Evolutionary conservation across 2,329 filamentous ascomycete genomes (phyloP).

Genomic region (Alternaria rosae): DNA sequence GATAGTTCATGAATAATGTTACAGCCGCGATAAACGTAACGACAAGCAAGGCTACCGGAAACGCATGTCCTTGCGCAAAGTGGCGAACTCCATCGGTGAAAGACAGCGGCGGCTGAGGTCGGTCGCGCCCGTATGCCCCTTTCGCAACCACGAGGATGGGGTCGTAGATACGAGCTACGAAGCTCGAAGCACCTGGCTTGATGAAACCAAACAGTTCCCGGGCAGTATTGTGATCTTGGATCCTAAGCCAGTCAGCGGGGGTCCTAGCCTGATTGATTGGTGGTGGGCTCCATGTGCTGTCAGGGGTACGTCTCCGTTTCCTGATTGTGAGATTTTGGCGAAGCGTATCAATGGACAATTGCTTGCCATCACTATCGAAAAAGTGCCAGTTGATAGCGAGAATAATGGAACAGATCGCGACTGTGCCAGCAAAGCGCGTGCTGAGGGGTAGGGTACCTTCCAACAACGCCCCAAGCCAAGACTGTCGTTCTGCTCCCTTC

Average conservation of each 20-base stretch:
- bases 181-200: constrained; percentile 74
- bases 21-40: constrained; percentile 70
- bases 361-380: constrained; percentile 64
- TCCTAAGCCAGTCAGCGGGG: constrained; percentile 76
- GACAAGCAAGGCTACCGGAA: constrained; percentile 69
- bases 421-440: constrained; percentile 76
- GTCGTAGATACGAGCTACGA: constrained; percentile 76
- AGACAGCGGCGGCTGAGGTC: constrained; percentile 56
- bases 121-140: constrained; percentile 69
- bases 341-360: constrained; percentile 34
- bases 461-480: constrained; percentile 69
- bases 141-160: constrained; percentile 76
- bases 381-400: constrained; percentile 80
- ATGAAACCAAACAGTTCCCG: constrained; percentile 78
- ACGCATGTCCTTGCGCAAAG: constrained; percentile 70
- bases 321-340: constrained; percentile 32
- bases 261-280: constrained; percentile 76
- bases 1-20: constrained; percentile 74
- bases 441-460: constrained; percentile 72
- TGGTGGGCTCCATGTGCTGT: constrained; percentile 52
- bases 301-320: constrained; percentile 23
- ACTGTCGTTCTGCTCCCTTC: constrained; percentile 55
- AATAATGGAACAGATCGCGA: constrained; percentile 76
- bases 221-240: constrained; percentile 81
- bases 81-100: constrained; percentile 61